These are phyloP conservation scores for Beauveria caledonica DNA, from an alignment of 2,329 filamentous ascomycete species.

Conservation along the genomic window DNA sequence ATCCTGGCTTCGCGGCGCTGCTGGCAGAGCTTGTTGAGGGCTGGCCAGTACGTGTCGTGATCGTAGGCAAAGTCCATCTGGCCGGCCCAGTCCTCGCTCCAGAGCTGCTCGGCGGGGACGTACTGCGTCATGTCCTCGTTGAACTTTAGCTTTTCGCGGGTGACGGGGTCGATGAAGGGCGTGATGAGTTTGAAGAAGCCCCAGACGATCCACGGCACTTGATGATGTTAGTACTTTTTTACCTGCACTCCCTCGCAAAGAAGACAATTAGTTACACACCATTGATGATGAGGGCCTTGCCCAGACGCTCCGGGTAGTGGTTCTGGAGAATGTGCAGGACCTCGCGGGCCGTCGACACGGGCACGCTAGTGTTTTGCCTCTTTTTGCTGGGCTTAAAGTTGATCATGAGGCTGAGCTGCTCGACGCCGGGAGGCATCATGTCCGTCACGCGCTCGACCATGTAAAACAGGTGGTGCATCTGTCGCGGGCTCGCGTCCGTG, in stretches of 20 bases:
- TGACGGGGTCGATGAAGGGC: conserved; percentile 92
- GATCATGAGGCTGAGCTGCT: conserved; percentile 79
- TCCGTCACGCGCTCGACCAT: conserved; percentile 91
- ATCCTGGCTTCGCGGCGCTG: conserved; percentile 54
- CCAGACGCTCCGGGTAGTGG: conserved; percentile 89
- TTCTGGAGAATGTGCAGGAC: conserved; percentile 88
- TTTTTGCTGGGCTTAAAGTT: conserved; percentile 79
- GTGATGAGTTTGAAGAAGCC: conserved; percentile 95
- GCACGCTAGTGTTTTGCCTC: conserved; percentile 64
- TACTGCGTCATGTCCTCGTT: conserved; percentile 83
- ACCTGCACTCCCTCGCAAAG: background rate
- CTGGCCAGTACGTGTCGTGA: conserved; percentile 82
- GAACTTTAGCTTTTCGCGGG: conserved; percentile 92
- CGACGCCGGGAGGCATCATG: conserved; percentile 77
- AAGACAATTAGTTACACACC: conserved; percentile 42
- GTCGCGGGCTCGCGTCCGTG: conserved; percentile 74
- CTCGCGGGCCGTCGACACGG: conserved; percentile 67
- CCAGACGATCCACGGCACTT: conserved; percentile 85
- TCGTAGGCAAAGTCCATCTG: conserved; percentile 87
- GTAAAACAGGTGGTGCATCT: conserved; percentile 89
- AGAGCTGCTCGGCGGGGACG: conserved; percentile 74
- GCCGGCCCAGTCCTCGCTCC: conserved; percentile 66
- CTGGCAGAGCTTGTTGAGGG: conserved; percentile 62
- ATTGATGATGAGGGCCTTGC: conserved; percentile 82
- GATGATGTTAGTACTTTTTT: background rate